Evolutionary conservation across 2,329 filamentous ascomycete species (phyloP).

Genomic region (Grosmannia huntii): DNA sequence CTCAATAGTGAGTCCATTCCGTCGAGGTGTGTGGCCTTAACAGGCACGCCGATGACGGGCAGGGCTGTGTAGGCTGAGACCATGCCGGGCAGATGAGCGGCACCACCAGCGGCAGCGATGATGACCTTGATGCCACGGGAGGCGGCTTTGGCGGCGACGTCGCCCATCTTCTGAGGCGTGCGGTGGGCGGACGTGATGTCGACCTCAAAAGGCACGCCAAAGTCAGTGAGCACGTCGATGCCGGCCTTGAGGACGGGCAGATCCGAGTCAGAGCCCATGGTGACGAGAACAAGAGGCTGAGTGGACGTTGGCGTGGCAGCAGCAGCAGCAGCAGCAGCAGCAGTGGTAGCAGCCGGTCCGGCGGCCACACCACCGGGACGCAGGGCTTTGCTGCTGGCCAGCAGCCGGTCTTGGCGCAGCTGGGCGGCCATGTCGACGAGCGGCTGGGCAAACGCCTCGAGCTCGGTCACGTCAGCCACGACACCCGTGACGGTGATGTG

Average conservation of each 20-base stretch:
- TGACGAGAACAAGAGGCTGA: slow-evolving; percentile 51
- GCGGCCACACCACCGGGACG: slow-evolving; percentile 18
- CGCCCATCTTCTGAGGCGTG: slow-evolving; percentile 57
- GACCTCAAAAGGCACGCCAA: slow-evolving; percentile 58
- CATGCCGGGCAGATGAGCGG: slow-evolving; percentile 66
- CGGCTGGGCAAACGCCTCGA: slow-evolving; percentile 45
- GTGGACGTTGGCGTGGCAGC: slow-evolving; percentile 7
- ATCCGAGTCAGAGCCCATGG: slow-evolving; percentile 77
- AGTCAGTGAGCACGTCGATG: slow-evolving; percentile 53
- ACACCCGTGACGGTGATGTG: slow-evolving; percentile 74
- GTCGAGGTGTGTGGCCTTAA: slow-evolving; percentile 61
- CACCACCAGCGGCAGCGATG: slow-evolving; percentile 64
- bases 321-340: not conserved
- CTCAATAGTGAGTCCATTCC: slow-evolving; percentile 58
- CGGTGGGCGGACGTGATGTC: slow-evolving; percentile 73
- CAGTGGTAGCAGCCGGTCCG: not conserved
- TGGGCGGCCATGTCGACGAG: slow-evolving; percentile 53
- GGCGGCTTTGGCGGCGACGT: slow-evolving; percentile 51
- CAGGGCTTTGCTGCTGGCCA: slow-evolving; percentile 24
- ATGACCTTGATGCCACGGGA: slow-evolving; percentile 57
- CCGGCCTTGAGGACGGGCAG: slow-evolving; percentile 53
- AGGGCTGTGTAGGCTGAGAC: slow-evolving; percentile 55
- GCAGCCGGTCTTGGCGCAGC: slow-evolving; percentile 42
- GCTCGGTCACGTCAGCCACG: slow-evolving; percentile 49
- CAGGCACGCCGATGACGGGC: slow-evolving; percentile 66